Base-by-base conservation (phyloP, 2,329 filamentous ascomycete genomes). In the Xylaria multiplex region DNA sequence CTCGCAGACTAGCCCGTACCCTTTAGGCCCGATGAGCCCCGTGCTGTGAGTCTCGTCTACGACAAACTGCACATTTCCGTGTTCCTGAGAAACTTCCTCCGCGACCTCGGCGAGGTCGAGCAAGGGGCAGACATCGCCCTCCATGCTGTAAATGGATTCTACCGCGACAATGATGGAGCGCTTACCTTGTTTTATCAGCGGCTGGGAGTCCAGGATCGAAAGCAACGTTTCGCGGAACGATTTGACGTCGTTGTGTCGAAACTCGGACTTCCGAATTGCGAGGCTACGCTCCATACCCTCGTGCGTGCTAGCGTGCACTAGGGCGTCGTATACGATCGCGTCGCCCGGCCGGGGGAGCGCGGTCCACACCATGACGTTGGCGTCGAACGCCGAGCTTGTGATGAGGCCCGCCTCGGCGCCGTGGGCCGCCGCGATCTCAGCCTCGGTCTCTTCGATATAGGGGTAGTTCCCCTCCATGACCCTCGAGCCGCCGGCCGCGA, bases 241-340 rank as follows among this genome's bases (percentile, higher is more conserved):
- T 64, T 85, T 61, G 40, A 61, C 27, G 58, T 71, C 66, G 46
- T 69, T 87, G 70, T 88, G 85, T 1, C 66, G 70, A 72, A 87
- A 86, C 6, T 77, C 67, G 0, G 82, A 59, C 74, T 71, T 81
- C 45, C 78, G 74, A 1, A 77, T 76, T 0, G 88, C 88, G 3
- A 87, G 79, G 9, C 83, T 85, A 3, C 84, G 74, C 14, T 81
- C 79, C 83, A 91, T 89, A 0, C 89, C 89, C 67, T 90, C 88
- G 65, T 88, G 87, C 0, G 84, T 83, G 74, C 88, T 91, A 0
- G 90, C 90, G 71, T 92, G 90, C 2, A 91, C 85, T 14, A 88
- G 79, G 69, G 86, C 86, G 74, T 92, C 90, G 66, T 89, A 89
- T 0, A 92, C 71, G n/a, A 92, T 82, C 1, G 81, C 73, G 71